Conservation (phyloP, 306 rosid genomes). For the Cucurbita ficifolia region DNA sequence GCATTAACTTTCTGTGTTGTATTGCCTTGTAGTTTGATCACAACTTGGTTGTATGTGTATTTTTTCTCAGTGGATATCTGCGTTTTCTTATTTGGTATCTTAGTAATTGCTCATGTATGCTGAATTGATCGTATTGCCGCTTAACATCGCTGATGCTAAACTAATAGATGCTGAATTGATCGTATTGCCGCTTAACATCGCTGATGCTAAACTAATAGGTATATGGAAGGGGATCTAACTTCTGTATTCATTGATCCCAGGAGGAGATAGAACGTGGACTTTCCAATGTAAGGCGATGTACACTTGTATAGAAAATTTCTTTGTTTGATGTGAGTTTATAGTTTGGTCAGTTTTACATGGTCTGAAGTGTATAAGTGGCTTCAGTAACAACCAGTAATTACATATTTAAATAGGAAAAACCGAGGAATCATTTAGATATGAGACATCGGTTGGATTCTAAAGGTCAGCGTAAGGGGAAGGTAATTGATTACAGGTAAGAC, state of each 20-base stretch:
- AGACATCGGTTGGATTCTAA: conserved; percentile 90
- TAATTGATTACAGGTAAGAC: conserved; percentile 79
- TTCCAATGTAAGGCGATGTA: conserved; percentile 35
- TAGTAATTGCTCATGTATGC: not conserved
- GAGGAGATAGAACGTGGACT: conserved; percentile 76
- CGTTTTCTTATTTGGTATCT: not conserved
- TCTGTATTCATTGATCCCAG: conserved; percentile 25
- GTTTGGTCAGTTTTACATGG: not conserved
- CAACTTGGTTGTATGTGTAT: not conserved
- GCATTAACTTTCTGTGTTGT: not conserved
- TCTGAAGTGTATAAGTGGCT: not conserved
- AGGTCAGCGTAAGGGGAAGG: conserved; percentile 84
- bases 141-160: not conserved
- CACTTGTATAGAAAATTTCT: not conserved
- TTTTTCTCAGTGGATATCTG: not conserved
- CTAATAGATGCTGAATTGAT: not conserved
- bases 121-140: not conserved
- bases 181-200: not conserved
- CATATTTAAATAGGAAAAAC: conserved; percentile 49
- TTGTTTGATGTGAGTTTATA: not conserved
- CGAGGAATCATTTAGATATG: conserved; percentile 96
- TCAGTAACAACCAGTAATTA: not conserved
- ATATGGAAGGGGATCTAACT: not conserved
- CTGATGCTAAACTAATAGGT: not conserved
- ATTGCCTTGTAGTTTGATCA: not conserved